Base-by-base conservation (phyloP, 2,329 filamentous ascomycete genomes). In the Phaeosphaeria sp. region DNA sequence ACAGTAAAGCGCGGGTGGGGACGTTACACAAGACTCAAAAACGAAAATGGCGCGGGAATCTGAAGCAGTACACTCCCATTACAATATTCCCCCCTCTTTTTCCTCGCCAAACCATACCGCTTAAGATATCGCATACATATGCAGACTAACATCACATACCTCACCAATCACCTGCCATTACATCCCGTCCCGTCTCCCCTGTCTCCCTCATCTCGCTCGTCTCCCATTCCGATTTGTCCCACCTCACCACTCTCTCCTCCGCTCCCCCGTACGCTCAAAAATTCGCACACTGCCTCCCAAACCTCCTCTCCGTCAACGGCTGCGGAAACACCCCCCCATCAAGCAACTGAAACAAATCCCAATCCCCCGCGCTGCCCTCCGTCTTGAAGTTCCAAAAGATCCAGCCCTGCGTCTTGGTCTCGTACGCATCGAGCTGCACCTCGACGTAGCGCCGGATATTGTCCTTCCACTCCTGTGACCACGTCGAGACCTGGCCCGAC, bases 371-470 rank as follows among this genome's bases (percentile, higher is more conserved):
- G 0, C 60, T 59, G 0, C 64, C 68, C 64, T 86, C 82, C 0
- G 84, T 85, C 76, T 86, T 86, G 76, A 84, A 86, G 57, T 84
- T 85, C 83, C 84, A 86, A 61, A 84, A 86, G 30, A 85, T 73
- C 83, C 83, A 86, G 4, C 84, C 84, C 3, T 81, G 69, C 0
- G 81, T 80, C 36, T 78, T 77, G 13, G 71, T 64, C 71, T 86
- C 84, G 60, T 82, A 86, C 0, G 80, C 74, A 49, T 83, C 79
- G n/a, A 87, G 69, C 68, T 86, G 84, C 1, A 83, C 82, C 60
- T 86, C 82, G 51, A 86, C 82, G 60, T 83, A 86, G 18, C 76
- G 79, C 36, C 82, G 70, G 44, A 79, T 78, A 53, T 84, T 81
- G 33, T 80, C 75, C 57, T 79, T 82, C 68, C 71, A 75, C 51